These are phyloP conservation scores for Penicillium sp. DNA, from an alignment of 2,329 filamentous ascomycete genomes.

Conservation along the genomic window DNA sequence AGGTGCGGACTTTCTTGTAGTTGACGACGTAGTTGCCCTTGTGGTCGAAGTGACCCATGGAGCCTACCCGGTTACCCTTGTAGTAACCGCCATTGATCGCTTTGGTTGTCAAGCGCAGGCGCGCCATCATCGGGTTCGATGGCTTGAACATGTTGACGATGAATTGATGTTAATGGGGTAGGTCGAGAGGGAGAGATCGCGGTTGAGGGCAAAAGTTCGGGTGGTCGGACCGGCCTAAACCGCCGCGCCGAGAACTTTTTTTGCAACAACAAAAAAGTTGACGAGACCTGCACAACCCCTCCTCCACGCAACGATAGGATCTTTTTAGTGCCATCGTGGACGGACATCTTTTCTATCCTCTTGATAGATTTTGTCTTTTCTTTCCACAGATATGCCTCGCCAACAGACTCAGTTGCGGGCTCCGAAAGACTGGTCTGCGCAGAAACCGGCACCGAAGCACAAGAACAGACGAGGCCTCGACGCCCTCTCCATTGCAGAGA, in stretches of 20 bases:
- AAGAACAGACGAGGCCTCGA: slow-evolving; percentile 49
- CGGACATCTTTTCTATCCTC: slow-evolving; percentile 3
- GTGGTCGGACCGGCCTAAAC: slow-evolving; percentile 26
- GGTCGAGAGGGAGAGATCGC: slow-evolving; percentile 18
- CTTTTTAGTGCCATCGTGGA: slow-evolving; percentile 5
- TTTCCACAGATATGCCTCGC: slow-evolving; percentile 36
- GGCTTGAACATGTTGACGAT: slow-evolving; percentile 40
- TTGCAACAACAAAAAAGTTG: slow-evolving; percentile 28
- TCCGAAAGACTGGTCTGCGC: slow-evolving; percentile 34
- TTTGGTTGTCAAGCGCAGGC: slow-evolving; percentile 86
- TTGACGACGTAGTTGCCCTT: slow-evolving; percentile 65
- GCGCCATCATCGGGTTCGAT: slow-evolving; percentile 54
- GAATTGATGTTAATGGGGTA: slow-evolving; percentile 1
- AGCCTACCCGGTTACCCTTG: slow-evolving; percentile 87
- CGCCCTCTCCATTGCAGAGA: slow-evolving; percentile 61
- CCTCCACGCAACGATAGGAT: slow-evolving; percentile 11
- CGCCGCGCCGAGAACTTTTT: slow-evolving; percentile 35
- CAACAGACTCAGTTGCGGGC: slow-evolving; percentile 38
- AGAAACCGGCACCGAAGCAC: slow-evolving; percentile 47
- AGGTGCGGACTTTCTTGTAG: slow-evolving; percentile 83
- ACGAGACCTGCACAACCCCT: slow-evolving; percentile 15
- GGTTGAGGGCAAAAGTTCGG: slow-evolving; percentile 19
- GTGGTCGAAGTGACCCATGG: slow-evolving; percentile 74
- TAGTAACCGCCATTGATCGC: slow-evolving; percentile 91
- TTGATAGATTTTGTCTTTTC: slow-evolving; percentile 1